Conservation (phyloP, 129 eudicot genomes). For the Dittrichia graveolens region DNA sequence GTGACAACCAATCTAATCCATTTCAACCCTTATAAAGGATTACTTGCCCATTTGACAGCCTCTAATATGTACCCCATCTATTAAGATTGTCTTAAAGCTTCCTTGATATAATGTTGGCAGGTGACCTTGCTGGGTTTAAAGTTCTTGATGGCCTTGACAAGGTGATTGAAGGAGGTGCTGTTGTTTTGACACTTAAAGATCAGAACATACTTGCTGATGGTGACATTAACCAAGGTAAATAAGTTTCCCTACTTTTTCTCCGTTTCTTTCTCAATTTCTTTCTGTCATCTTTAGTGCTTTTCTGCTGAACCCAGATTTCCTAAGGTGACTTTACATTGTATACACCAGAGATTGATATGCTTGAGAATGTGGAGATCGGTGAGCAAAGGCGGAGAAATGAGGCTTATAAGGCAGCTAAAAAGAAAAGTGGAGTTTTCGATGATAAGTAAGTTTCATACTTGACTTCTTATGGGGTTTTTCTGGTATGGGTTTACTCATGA, state of each 20-base stretch:
- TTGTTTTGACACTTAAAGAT: conserved; percentile 97
- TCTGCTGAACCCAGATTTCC: conserved; percentile 63
- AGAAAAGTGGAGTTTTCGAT: conserved; percentile 67
- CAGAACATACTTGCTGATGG: conserved; percentile 96
- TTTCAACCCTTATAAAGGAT: background rate
- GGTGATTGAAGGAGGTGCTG: conserved; percentile 98
- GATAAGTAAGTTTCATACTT: conserved; percentile 68
- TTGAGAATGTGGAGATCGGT: conserved; percentile 98
- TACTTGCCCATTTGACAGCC: too few species aligned
- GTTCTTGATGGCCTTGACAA: conserved; percentile 96
- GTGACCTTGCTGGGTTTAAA: conserved; percentile 81
- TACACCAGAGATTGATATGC: conserved; percentile 92
- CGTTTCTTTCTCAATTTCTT: background rate
- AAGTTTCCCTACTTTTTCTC: background rate
- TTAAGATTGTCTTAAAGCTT: conserved; percentile 1
- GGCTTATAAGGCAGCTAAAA: conserved; percentile 92
- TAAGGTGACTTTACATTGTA: conserved; percentile 57
- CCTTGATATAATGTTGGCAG: conserved; percentile 37
- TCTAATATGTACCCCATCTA: background rate
- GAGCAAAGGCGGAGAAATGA: conserved; percentile 93
- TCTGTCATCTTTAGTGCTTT: conserved; percentile 46
- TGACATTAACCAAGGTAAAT: conserved; percentile 78
- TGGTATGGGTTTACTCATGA: background rate
- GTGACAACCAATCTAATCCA: background rate
- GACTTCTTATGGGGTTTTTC: background rate